These are phyloP conservation scores for Xylariaceae sp. DNA, from an alignment of 2,329 filamentous ascomycete species.

Conservation along the genomic window DNA sequence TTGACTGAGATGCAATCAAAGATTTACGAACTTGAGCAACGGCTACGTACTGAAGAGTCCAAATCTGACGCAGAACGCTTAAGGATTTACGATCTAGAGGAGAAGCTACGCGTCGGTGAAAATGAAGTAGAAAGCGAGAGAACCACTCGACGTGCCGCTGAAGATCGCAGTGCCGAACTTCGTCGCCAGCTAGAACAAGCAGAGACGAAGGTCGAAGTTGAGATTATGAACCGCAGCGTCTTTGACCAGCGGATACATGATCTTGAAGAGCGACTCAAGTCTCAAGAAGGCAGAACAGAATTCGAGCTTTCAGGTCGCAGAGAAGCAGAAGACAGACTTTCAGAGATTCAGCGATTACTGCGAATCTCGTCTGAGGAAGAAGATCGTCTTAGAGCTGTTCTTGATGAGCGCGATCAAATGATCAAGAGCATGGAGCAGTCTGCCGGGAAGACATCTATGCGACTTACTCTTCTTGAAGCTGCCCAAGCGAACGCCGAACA, in stretches of 20 bases:
- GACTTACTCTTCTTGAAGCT: conserved; percentile 70
- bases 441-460: conserved; percentile 62
- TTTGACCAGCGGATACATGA: conserved; percentile 68
- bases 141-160: conserved; percentile 54
- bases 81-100: conserved; percentile 65
- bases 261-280: conserved; percentile 70
- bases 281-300: conserved; percentile 68
- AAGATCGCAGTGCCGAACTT: conserved; percentile 60
- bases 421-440: conserved; percentile 65
- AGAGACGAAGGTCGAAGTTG: conserved; percentile 64
- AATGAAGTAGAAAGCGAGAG: conserved; percentile 56
- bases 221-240: conserved; percentile 65
- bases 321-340: conserved; percentile 72
- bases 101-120: conserved; percentile 57
- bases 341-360: conserved; percentile 73
- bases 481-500: conserved; percentile 65
- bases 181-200: conserved; percentile 61
- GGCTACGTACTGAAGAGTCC: conserved; percentile 35
- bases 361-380: conserved; percentile 76
- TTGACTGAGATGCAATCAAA: conserved; percentile 65
- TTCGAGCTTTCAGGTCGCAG: conserved; percentile 68
- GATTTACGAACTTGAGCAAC: conserved; percentile 48
- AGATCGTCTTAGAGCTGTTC: conserved; percentile 66
- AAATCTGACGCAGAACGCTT: conserved; percentile 38
- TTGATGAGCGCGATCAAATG: conserved; percentile 73